Evolutionary conservation across 1,139 yeast genomes (phyloP).

Genomic region (Hyphopichia wangnamkhiaoensis): DNA sequence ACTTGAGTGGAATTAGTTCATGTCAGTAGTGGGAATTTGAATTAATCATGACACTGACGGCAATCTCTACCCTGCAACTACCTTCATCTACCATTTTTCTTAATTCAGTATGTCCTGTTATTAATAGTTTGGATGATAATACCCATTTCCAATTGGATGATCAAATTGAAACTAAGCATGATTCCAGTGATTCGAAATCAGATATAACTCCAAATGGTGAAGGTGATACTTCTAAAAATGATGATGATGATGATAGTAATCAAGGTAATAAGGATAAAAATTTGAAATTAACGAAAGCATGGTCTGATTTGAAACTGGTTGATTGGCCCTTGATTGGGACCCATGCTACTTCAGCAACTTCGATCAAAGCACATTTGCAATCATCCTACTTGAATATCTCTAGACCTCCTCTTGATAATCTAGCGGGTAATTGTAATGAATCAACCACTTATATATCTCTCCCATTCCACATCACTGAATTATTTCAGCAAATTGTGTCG

Average conservation of each 20-base stretch:
- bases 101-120: conserved; percentile 43
- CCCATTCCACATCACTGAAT: conserved; percentile 40
- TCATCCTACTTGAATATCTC: conserved; percentile 37
- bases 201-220: not conserved
- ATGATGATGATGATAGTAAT: not conserved
- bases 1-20: too few relatives aligned
- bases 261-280: not conserved
- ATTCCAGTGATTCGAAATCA: conserved; percentile 1
- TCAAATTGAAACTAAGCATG: conserved; percentile 6
- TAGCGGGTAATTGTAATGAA: conserved; percentile 26
- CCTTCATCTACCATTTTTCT: conserved; percentile 34
- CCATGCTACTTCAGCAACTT: conserved; percentile 16
- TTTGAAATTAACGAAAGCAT: not conserved
- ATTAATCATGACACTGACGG: conserved; percentile 4
- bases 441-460: conserved; percentile 46
- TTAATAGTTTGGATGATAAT: conserved; percentile 34
- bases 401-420: conserved; percentile 33
- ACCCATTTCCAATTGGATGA: conserved; percentile 29
- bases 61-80: conserved; percentile 9
- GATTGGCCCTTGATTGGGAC: conserved; percentile 39
- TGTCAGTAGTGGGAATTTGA: too few relatives aligned
- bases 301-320: conserved; percentile 6
- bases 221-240: not conserved
- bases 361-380: conserved; percentile 21
- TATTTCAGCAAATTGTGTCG: conserved; percentile 30